Base-by-base conservation (phyloP, 1,284 basidiomycete species). In the Cutaneotrichosporon cyanovorans region DNA sequence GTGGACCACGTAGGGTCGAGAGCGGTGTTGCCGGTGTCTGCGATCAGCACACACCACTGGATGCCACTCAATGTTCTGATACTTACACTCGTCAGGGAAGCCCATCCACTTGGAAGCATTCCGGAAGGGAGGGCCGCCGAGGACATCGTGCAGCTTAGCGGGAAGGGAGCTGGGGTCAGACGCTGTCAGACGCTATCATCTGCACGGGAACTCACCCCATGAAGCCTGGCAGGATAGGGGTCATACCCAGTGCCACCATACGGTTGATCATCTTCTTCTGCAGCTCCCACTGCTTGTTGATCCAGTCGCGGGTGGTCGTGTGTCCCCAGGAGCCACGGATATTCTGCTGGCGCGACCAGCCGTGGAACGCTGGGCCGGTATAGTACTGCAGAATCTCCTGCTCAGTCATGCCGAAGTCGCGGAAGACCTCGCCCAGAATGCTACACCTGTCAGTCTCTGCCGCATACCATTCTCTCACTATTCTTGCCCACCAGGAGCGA, bases 91-190 rank as follows among this genome's bases (percentile, higher is more conserved):
- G n/a, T 19, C 40, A 4, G 48, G 43, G 40, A 50, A 46, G 15
- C 10, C 20, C 31, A 37, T 40, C 48, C 48, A 50, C 9, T 12
- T 14, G 14, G 49, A 39, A 7, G 40, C 8, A 41, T 48, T 3
- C 68, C 61, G 58, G 75, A 76, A 4, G 60, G 69, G 2, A 0
- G 72, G 68, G 40, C 74, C 72, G 11, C 74, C 73, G 41, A 70
- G 68, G 30, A 69, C 45, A 4, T 45, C 45, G 1, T 65, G 41
- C 31, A 76, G 46, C 5, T 68, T 66, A 11, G 48, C 61, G 1
- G 74, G 75, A 14, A 76, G 68, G 46, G 75, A 76, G 15, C 74
- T n/a, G n/a, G n/a, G n/a, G n/a, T n/a, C n/a, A n/a, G n/a, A n/a
- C n/a, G n/a, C n/a, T n/a, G n/a, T n/a, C n/a, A n/a, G n/a, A n/a